Evolutionary conservation across 2,329 filamentous ascomycete species (phyloP).

Genomic region (Hypoxylon sp.): DNA sequence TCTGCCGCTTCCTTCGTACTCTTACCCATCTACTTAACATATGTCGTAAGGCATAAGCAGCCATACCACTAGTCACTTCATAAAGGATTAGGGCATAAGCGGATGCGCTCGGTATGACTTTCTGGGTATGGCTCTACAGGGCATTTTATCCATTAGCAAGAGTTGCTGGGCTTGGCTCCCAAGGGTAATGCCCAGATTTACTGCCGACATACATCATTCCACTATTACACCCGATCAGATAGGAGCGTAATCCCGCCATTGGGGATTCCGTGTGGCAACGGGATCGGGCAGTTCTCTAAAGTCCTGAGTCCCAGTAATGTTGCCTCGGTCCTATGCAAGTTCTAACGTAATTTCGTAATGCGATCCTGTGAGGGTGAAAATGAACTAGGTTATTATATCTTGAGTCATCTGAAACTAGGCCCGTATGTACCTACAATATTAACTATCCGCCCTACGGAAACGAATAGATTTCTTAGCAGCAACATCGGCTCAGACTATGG

Average conservation of each 20-base stretch:
- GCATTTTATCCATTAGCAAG: neutral
- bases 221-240: neutral
- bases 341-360: conserved; percentile 11
- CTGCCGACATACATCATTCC: neutral
- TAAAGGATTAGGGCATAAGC: conserved; percentile 5
- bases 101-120: conserved; percentile 1
- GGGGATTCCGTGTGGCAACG: neutral
- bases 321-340: neutral
- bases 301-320: neutral
- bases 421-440: neutral
- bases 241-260: neutral
- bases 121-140: neutral
- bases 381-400: neutral
- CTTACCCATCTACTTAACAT: conserved; percentile 4
- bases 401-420: neutral
- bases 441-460: too few species aligned
- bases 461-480: neutral
- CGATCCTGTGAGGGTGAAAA: conserved; percentile 5
- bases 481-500: neutral
- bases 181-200: neutral
- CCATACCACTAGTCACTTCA: neutral
- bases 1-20: conserved; percentile 6
- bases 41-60: conserved; percentile 2
- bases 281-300: neutral
- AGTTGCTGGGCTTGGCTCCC: neutral